Conservation (phyloP, 306 rosid species). For the Vigna hirtella region DNA sequence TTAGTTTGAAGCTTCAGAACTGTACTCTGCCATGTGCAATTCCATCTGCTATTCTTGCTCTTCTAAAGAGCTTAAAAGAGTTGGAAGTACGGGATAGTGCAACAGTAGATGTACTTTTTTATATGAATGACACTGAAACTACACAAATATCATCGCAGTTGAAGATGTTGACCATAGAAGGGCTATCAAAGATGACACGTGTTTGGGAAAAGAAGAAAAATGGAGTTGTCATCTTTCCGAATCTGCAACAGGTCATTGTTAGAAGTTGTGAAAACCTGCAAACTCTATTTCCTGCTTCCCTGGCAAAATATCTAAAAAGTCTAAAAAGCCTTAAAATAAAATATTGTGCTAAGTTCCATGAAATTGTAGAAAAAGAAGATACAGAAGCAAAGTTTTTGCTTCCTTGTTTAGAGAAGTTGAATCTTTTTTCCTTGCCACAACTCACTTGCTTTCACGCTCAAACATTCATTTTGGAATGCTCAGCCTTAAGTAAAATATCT, state of each 20-base stretch:
- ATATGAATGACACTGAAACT: not conserved
- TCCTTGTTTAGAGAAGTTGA: not conserved
- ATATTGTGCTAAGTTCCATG: not conserved
- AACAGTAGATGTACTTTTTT: not conserved
- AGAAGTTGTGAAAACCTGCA: not conserved
- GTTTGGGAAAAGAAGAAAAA: not conserved
- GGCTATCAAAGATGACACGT: not conserved
- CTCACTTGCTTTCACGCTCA: slow-evolving; percentile 4
- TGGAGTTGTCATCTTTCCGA: not conserved
- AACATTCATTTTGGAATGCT: not conserved
- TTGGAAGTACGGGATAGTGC: not conserved
- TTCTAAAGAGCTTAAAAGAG: not conserved
- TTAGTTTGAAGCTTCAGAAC: not conserved
- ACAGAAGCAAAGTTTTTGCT: not conserved
- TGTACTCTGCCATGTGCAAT: not conserved
- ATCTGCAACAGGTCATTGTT: not conserved
- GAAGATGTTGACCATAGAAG: not conserved
- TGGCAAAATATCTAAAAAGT: not conserved
- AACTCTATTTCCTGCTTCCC: not conserved
- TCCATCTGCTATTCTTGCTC: not conserved
- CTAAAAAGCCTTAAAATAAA: not conserved
- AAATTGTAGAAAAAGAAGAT: not conserved
- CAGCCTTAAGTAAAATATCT: rapidly evolving
- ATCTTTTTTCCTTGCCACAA: not conserved
- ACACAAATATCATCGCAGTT: not conserved